Base-by-base conservation (phyloP, 371 early-diverging fungal species). In the Haplosporangium sp. region DNA sequence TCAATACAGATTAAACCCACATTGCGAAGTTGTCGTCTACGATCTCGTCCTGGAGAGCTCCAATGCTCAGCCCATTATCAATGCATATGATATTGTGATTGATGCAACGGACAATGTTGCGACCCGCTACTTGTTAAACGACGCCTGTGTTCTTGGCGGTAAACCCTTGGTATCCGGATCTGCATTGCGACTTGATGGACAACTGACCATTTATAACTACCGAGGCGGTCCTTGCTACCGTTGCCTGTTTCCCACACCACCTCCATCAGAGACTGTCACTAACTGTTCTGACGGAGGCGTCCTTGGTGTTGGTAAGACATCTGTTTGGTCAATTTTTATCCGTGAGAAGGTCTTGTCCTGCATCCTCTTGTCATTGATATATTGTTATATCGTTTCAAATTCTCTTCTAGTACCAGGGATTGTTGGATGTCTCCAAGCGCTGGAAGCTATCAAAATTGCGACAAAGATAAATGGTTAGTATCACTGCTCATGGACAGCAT, bases 251-350 rank as follows among this genome's bases (percentile, higher is more conserved):
- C 99, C 99, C 5, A 88, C 75, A 16, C 96, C 95, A 16, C 96
- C 98, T 9, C 95, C 96, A 7, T 84, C 95, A 1, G 95, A 93
- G 53, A 87, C 95, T 13, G 94, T 96, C 37, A 90, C 92, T 16
- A 95, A 90, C 79, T 99, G 99, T 83, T 88, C 92, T 13, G 97
- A 97, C 73, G 94, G 93, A n/a, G 99, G 99, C n/a, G 99, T 99
- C 9, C 82, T 99, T 47, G 99, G 99, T 43, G 94, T 94, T 16
- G 87, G 91, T 86, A 83, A 66, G 71, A 29, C 16, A 7, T 50
- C 20, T 50, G 20, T 6, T 2, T 9, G 23, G 1, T 40, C 2
- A 16, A 52, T 21, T 53, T 41, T 43, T 20, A 21, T 46, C 16
- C 20, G 6, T 18, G 38, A 29, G 6, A 13, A 55, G 6, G 21